These are phyloP conservation scores for Cystobasidium onofrii DNA, from an alignment of 768 basidiomycete species.

Conservation along the genomic window DNA sequence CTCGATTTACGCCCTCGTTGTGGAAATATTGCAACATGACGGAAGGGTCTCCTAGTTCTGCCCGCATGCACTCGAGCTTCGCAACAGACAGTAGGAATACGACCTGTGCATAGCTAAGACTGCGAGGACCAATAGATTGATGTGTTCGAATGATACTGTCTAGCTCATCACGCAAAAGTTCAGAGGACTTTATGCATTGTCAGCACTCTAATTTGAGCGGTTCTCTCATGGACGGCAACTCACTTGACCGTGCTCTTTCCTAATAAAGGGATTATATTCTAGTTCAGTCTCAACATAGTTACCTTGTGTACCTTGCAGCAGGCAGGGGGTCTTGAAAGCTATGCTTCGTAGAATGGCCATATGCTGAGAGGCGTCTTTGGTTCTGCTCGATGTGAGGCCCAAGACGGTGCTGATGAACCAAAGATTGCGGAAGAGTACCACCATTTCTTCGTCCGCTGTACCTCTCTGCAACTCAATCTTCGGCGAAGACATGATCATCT, in stretches of 20 bases:
- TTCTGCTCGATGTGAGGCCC: slow-evolving; percentile 54
- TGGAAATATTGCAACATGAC: slow-evolving; percentile 77
- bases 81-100: slow-evolving; percentile 78
- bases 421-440: slow-evolving; percentile 75
- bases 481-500: slow-evolving; percentile 66
- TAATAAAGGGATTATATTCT: slow-evolving; percentile 82
- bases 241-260: slow-evolving; percentile 53
- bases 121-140: slow-evolving; percentile 61
- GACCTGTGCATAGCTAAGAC: slow-evolving; percentile 69
- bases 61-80: slow-evolving; percentile 79
- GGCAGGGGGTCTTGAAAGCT: slow-evolving; percentile 72
- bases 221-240: slow-evolving; percentile 17
- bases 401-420: slow-evolving; percentile 91
- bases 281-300: slow-evolving; percentile 79
- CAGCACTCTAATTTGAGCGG: slow-evolving; percentile 39
- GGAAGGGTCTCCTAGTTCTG: slow-evolving; percentile 67
- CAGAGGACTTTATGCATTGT: slow-evolving; percentile 55
- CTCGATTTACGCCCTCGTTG: slow-evolving; percentile 72
- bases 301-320: slow-evolving; percentile 70
- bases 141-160: slow-evolving; percentile 57
- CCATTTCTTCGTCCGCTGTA: slow-evolving; percentile 54
- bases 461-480: slow-evolving; percentile 59
- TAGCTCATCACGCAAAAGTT: slow-evolving; percentile 60
- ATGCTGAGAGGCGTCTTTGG: slow-evolving; percentile 56
- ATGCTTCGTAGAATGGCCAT: slow-evolving; percentile 67